Conservation (phyloP, 2,329 filamentous ascomycete genomes). For the Fusarium torulosum region DNA sequence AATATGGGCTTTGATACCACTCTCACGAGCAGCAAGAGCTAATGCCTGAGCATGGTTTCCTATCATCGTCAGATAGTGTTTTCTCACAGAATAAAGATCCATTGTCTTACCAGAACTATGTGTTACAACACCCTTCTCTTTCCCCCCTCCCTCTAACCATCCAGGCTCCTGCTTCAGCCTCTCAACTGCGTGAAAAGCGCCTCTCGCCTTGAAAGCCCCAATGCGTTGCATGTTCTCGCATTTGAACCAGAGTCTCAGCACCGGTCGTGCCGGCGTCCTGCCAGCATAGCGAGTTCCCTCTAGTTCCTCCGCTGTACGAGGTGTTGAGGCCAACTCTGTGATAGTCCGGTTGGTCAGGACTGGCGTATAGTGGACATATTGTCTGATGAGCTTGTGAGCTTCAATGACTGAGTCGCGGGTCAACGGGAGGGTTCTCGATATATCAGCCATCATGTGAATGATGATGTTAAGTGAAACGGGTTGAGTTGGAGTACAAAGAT, state of each 20-base stretch:
- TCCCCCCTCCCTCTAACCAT: slow-evolving; percentile 70
- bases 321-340: slow-evolving; percentile 78
- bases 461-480: no score
- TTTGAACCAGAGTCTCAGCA: slow-evolving; percentile 88
- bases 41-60: slow-evolving; percentile 97
- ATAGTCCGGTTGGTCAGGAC: slow-evolving; percentile 84
- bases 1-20: slow-evolving; percentile 83
- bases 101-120: slow-evolving; percentile 81
- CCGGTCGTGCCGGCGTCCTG: slow-evolving; percentile 70
- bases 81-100: background rate
- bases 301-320: slow-evolving; percentile 68
- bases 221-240: slow-evolving; percentile 93
- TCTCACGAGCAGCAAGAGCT: slow-evolving; percentile 81
- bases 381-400: slow-evolving; percentile 79
- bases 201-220: slow-evolving; percentile 92
- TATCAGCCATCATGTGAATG: slow-evolving; percentile 63
- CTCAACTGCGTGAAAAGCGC: slow-evolving; percentile 87
- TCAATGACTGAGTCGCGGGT: slow-evolving; percentile 77
- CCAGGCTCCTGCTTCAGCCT: slow-evolving; percentile 73
- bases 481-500: background rate
- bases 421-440: slow-evolving; percentile 70
- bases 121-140: slow-evolving; percentile 81
- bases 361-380: slow-evolving; percentile 85
- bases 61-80: slow-evolving; percentile 51
- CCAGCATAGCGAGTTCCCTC: slow-evolving; percentile 68